phyloP scores from a whole-genome alignment of 2,329 filamentous ascomycete species.

The Epichloe sp. region DNA sequence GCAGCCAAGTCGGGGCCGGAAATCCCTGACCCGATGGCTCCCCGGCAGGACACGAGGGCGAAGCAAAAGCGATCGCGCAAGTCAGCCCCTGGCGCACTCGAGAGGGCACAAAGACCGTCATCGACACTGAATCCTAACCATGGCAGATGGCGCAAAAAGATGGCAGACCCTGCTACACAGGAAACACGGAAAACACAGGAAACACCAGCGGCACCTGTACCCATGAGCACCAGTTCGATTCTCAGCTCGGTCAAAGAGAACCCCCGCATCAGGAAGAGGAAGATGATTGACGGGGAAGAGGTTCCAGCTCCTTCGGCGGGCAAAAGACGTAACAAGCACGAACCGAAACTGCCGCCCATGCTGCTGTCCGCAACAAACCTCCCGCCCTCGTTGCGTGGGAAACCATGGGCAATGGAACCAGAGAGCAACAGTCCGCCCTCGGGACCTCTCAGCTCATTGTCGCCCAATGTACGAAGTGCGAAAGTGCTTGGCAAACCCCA shows the following conservation, averaged over 20 bases:
- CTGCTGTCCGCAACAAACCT: conserved; percentile 12
- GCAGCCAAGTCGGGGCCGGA: too few relatives aligned
- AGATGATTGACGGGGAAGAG: conserved; percentile 29
- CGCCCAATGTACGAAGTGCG: conserved; percentile 17
- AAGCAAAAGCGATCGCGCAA: conserved; percentile 24
- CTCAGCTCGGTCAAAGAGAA: conserved; percentile 36
- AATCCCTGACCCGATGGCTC: background rate
- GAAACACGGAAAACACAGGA: background rate
- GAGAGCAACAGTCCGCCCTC: conserved; percentile 9
- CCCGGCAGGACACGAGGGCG: conserved; percentile 8
- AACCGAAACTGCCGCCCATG: conserved; percentile 18
- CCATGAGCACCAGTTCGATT: conserved; percentile 28
- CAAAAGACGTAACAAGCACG: conserved; percentile 8
- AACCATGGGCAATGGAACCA: conserved; percentile 19
- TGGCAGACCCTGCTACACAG: background rate
- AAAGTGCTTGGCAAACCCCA: conserved; percentile 10
- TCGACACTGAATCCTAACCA: conserved; percentile 26
- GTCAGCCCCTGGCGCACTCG: conserved; percentile 25
- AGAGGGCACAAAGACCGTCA: conserved; percentile 15
- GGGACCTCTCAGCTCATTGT: conserved; percentile 19
- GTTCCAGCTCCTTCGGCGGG: conserved; percentile 10
- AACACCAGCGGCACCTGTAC: background rate
- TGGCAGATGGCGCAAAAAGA: conserved; percentile 16
- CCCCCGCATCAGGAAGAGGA: conserved; percentile 32
- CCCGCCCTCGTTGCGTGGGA: conserved; percentile 8